Base-by-base conservation (phyloP, 495 filamentous ascomycete species). In the Neurospora tetraspora region DNA sequence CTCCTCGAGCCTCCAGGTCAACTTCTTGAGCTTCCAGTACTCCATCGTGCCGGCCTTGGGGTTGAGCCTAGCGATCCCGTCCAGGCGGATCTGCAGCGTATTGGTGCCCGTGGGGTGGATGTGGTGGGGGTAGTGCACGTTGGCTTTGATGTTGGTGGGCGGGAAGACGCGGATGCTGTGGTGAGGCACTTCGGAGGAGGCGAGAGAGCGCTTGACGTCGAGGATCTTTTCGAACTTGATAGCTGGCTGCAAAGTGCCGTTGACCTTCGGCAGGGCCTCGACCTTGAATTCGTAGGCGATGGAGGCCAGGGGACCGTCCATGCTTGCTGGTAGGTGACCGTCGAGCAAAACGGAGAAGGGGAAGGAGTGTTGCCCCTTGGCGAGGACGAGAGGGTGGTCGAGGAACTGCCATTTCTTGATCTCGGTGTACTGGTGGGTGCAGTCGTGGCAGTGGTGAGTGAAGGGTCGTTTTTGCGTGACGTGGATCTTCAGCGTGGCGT, bases 1-100 rank as follows among this genome's bases (percentile, higher is more conserved):
- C 82, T 99, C 95, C 69, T 98, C 95, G 70, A 99, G 91, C 73
- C 91, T 89, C 96, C 96, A 99, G 75, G 90, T 92, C 77, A 98
- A 87, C 78, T 94, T 93, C 76, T 93, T 92, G 65, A 99, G 83
- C 65, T 91, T 90, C 96, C 95, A 98, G 72, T 94, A 91, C 76
- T 88, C 84, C 34, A 88, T 79, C 27, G 80, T 85, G 73, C 80
- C 79, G 75, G 77, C 78, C 69, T 87, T 85, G 27, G 84, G 75
- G 71, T 89, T 89, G 76, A 86, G 88, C 77, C 88, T 90, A 7
- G 90, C 87, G 43, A 97, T 87, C 27, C 95, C 94, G 61, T 93
- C 91, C 53, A 99, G 83, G 11, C 90, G 89, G 80, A 98, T 88
- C 37, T 89, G 85, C 36, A 98, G 86, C 3, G 85, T 92, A 79